Evolutionary conservation across 1,139 yeast genomes (phyloP).

Genomic region (Debaryomycetaceae sp.): DNA sequence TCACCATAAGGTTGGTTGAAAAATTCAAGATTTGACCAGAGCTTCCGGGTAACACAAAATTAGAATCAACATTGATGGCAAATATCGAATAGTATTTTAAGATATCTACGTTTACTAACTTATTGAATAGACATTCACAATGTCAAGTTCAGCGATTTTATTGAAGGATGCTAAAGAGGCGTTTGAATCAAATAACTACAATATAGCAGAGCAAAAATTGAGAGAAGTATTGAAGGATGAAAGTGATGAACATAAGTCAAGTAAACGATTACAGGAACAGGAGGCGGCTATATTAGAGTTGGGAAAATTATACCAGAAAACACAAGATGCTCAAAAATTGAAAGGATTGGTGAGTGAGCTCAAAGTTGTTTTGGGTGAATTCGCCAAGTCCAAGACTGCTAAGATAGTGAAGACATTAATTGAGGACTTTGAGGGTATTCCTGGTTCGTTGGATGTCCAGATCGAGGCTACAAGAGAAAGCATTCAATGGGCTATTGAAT

Average conservation of each 20-base stretch:
- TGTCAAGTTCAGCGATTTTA: slow-evolving; percentile 18
- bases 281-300: slow-evolving; percentile 63
- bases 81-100: slow-evolving; percentile 4
- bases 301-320: slow-evolving; percentile 53
- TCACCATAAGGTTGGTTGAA: no score
- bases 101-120: not conserved
- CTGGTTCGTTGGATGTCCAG: slow-evolving; percentile 68
- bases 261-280: slow-evolving; percentile 42
- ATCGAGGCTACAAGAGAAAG: slow-evolving; percentile 73
- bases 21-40: no score
- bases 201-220: slow-evolving; percentile 58
- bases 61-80: slow-evolving; percentile 10
- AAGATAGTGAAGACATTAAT: slow-evolving; percentile 76
- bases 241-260: slow-evolving; percentile 17
- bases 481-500: slow-evolving; percentile 82
- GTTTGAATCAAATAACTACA: slow-evolving; percentile 43
- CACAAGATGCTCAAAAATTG: slow-evolving; percentile 48
- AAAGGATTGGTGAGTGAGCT: slow-evolving; percentile 65
- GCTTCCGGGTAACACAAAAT: slow-evolving; percentile 4
- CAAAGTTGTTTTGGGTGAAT: slow-evolving; percentile 62
- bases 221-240: slow-evolving; percentile 34
- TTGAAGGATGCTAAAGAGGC: slow-evolving; percentile 61
- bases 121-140: slow-evolving; percentile 1
- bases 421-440: slow-evolving; percentile 71
- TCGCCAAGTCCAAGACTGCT: slow-evolving; percentile 94